Percentiles rank a stretch among this genome's conserved stretches.
These are phyloP conservation scores for Malassezia sp. DNA, from an alignment of 1,284 basidiomycete genomes.

Conservation along the genomic window DNA sequence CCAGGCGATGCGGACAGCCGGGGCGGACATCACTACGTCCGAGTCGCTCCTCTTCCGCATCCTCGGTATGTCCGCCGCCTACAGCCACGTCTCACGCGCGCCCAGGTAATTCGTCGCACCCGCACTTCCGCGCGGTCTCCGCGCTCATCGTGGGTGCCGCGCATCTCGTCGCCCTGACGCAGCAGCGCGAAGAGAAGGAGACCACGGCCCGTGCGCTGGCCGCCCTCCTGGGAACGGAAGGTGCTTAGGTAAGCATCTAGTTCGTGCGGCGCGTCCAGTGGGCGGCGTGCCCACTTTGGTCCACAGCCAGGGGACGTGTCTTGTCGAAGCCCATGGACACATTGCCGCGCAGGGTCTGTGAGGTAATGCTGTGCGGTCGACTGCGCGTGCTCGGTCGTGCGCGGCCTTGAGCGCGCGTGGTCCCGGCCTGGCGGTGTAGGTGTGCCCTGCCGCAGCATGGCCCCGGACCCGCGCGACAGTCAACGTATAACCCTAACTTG, in stretches of 20 bases:
- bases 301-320: no score
- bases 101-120: background rate
- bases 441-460: constrained; percentile 3
- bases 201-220: background rate
- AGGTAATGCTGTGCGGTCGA: no score
- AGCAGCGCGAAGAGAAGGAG: background rate
- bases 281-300: no score
- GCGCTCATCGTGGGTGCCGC: constrained; percentile 1
- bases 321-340: no score
- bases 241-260: no score
- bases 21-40: background rate
- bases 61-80: background rate
- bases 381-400: no score
- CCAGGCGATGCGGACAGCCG: background rate
- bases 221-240: no score
- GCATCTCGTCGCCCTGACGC: background rate
- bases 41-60: constrained; percentile 4
- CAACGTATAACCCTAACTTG: constrained; percentile 16
- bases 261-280: no score
- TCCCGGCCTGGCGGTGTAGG: background rate
- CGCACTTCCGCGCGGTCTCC: background rate
- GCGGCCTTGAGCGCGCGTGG: background rate
- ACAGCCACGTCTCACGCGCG: no score
- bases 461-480: constrained; percentile 5
- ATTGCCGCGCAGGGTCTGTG: no score